phyloP scores from a whole-genome alignment of 2,329 filamentous ascomycete genomes.

The Colletotrichum camelliae region DNA sequence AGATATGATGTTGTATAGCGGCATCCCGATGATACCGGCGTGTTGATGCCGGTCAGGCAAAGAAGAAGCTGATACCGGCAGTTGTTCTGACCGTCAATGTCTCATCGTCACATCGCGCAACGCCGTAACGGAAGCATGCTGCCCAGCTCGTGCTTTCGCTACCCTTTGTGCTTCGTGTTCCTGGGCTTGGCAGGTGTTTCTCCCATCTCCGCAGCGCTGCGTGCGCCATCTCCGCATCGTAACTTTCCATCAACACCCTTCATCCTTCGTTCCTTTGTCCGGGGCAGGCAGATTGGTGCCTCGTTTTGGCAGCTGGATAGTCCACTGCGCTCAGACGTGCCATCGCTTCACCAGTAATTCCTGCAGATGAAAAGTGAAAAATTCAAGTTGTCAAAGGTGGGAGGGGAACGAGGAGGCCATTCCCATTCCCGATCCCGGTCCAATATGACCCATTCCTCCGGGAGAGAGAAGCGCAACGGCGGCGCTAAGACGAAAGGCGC shows the following conservation, averaged over 20 bases:
- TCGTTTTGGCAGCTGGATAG: background rate
- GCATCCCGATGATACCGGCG: background rate
- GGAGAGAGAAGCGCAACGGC: background rate
- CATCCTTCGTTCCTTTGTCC: background rate
- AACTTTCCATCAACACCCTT: background rate
- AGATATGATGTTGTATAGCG: background rate
- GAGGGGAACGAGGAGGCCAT: background rate
- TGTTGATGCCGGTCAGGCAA: background rate
- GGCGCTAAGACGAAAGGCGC: background rate
- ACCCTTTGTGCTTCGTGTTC: background rate
- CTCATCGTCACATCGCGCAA: background rate
- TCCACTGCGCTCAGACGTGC: background rate
- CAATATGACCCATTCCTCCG: background rate
- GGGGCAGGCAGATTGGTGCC: background rate
- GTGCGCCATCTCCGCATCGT: background rate
- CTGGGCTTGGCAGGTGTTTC: background rate
- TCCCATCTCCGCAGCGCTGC: background rate
- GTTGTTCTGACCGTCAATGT: background rate
- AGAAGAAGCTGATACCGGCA: background rate
- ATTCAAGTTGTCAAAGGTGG: background rate
- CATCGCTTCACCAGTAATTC: background rate
- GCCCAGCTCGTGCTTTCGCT: background rate
- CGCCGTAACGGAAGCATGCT: background rate
- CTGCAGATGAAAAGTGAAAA: background rate
- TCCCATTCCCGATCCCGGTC: background rate